These are phyloP conservation scores for Pleurotus sapidus DNA, from an alignment of 768 basidiomycete genomes.

Conservation along the genomic window DNA sequence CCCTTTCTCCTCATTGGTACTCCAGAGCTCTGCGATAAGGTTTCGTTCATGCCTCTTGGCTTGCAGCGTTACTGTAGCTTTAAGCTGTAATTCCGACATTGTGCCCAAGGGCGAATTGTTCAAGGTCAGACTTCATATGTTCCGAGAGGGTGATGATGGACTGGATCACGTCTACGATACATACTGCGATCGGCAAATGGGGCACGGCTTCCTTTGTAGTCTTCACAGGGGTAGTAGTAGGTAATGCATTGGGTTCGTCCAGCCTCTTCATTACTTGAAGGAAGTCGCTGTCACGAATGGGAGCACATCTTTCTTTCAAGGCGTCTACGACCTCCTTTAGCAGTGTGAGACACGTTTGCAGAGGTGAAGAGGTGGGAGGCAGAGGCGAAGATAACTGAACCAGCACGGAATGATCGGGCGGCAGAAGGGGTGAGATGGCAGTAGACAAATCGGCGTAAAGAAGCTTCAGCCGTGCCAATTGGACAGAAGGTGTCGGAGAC, in stretches of 20 bases:
- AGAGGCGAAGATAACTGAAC: conserved; percentile 53
- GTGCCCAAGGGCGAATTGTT: conserved; percentile 57
- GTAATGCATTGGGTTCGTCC: conserved; percentile 16
- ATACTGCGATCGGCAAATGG: conserved; percentile 35
- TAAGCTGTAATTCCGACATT: conserved; percentile 64
- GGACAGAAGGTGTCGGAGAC: conserved; percentile 52
- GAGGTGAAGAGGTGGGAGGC: conserved; percentile 66
- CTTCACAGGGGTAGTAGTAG: conserved; percentile 9
- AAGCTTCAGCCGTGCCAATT: conserved; percentile 55
- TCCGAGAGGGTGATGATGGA: conserved; percentile 51
- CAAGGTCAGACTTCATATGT: conserved; percentile 69
- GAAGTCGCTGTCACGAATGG: conserved; percentile 55
- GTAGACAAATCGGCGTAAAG: conserved; percentile 54
- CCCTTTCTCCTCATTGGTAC: conserved; percentile 21
- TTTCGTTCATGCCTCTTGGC: conserved; percentile 55
- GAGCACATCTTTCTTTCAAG: conserved; percentile 64
- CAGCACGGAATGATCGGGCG: conserved; percentile 48
- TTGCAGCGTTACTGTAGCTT: conserved; percentile 43
- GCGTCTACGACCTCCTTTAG: conserved; percentile 51
- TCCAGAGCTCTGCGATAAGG: conserved; percentile 52
- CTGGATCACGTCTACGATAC: conserved; percentile 46
- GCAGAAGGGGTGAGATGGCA: conserved; percentile 55
- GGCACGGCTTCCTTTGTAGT: conserved; percentile 11
- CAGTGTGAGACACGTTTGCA: conserved; percentile 52
- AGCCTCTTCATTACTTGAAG: conserved; percentile 36